Conservation (phyloP, 176 grass and related monocot species). For the Avena eriantha region DNA sequence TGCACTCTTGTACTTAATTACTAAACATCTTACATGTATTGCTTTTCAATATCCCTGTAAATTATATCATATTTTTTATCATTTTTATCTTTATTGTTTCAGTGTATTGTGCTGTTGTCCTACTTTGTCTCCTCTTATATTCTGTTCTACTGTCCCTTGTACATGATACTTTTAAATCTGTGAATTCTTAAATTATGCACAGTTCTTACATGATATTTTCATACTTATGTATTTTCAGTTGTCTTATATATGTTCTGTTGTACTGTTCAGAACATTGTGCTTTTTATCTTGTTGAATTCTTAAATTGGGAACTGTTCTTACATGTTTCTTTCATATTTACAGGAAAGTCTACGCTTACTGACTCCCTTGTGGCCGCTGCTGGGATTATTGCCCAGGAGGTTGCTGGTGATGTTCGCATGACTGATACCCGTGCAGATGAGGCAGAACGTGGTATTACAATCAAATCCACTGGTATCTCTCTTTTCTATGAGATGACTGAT, state of each 20-base stretch:
- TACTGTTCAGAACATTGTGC: too few species aligned
- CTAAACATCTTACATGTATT: too few species aligned
- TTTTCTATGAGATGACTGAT: constrained; percentile 78
- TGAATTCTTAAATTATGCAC: too few species aligned
- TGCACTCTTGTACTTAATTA: background rate
- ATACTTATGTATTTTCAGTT: too few species aligned
- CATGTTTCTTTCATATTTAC: background rate
- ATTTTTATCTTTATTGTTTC: background rate
- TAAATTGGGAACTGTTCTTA: background rate
- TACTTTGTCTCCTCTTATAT: too few species aligned
- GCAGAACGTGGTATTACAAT: constrained; percentile 88
- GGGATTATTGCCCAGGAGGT: constrained; percentile 87
- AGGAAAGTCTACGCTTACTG: constrained; percentile 85
- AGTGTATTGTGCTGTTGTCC: too few species aligned
- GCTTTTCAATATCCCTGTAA: background rate
- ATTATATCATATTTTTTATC: background rate
- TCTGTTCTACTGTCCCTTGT: too few species aligned
- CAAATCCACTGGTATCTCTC: constrained; percentile 83
- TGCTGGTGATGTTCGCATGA: constrained; percentile 87
- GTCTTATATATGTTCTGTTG: too few species aligned
- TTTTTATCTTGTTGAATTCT: background rate
- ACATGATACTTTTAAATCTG: too few species aligned
- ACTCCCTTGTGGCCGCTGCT: constrained; percentile 87
- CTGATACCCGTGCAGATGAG: constrained; percentile 79
- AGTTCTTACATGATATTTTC: too few species aligned